phyloP scores from a whole-genome alignment of 116 monocot species.

The Thalassia testudinum region DNA sequence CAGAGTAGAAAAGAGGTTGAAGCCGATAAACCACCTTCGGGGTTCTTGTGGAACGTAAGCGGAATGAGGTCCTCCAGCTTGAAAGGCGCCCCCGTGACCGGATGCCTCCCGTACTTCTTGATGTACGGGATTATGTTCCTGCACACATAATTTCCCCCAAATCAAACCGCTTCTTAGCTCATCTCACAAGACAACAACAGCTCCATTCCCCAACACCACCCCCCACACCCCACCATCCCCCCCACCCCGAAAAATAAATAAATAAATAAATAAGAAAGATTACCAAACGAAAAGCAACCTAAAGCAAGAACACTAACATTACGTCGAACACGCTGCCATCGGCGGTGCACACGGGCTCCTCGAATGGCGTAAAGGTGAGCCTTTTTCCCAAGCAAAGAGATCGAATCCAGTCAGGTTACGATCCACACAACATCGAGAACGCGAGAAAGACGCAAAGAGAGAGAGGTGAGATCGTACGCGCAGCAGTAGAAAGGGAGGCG shows the following conservation, averaged over 20 bases:
- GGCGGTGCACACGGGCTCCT: slow-evolving; percentile 77
- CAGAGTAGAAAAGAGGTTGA: background rate
- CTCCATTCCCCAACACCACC: too few species aligned
- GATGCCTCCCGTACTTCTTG: slow-evolving; percentile 79
- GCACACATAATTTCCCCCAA: background rate
- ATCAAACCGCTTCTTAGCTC: too few species aligned
- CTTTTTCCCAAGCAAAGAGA: slow-evolving; percentile 14
- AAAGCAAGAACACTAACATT: slow-evolving; percentile 44
- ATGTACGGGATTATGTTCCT: slow-evolving; percentile 92
- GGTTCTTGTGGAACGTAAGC: slow-evolving; percentile 84
- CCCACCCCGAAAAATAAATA: slow-evolving; percentile 5
- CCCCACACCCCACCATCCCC: too few species aligned
- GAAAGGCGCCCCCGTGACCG: slow-evolving; percentile 57
- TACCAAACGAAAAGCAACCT: too few species aligned
- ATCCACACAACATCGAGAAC: background rate
- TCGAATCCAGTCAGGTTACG: background rate
- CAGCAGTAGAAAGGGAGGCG: slow-evolving; percentile 99
- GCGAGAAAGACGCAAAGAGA: background rate
- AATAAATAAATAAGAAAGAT: too few species aligned
- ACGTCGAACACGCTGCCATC: slow-evolving; percentile 86
- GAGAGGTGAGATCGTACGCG: slow-evolving; percentile 29
- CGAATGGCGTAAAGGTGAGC: slow-evolving; percentile 79
- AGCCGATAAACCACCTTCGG: slow-evolving; percentile 40
- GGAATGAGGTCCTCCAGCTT: slow-evolving; percentile 62
- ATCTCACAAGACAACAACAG: too few species aligned